phyloP scores from a whole-genome alignment of 23 red algal genomes.

The Gracilaria domingensis region DNA sequence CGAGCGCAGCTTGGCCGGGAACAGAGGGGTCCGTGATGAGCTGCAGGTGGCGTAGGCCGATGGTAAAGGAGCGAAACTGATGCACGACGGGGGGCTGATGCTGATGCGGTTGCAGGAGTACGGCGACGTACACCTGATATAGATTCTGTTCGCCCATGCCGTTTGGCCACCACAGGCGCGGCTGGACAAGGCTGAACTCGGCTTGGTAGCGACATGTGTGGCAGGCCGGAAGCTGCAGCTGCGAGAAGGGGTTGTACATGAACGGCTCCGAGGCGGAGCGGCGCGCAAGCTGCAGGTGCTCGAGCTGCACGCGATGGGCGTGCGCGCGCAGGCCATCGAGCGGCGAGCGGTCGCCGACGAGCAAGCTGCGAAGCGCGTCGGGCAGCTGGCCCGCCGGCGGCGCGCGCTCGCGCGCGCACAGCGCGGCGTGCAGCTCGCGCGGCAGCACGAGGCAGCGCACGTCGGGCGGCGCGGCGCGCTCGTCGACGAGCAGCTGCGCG shows the following conservation, averaged over 20 bases:
- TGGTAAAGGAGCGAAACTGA: background rate
- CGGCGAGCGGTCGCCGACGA: background rate
- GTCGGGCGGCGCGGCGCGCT: background rate
- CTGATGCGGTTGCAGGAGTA: background rate
- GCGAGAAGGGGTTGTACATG: background rate
- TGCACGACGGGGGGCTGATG: background rate
- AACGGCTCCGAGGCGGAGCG: background rate
- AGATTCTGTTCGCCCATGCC: conserved; percentile 49
- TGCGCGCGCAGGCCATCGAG: background rate
- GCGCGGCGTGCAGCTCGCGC: background rate
- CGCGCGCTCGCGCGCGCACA: background rate
- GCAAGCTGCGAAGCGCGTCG: background rate
- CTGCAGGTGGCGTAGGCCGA: conserved; percentile 18
- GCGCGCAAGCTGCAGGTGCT: background rate
- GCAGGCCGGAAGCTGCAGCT: background rate
- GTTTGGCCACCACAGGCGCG: conserved; percentile 57
- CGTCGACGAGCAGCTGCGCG: background rate
- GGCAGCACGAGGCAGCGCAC: conserved; percentile 2
- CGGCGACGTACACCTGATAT: conserved; percentile 21
- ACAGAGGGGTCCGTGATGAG: background rate
- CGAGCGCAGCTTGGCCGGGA: too few relatives aligned
- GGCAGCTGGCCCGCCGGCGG: background rate
- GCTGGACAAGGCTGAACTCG: background rate
- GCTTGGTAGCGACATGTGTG: background rate
- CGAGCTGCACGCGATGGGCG: background rate